Evolutionary conservation across 2,329 filamentous ascomycete genomes (phyloP).

Genomic region (Ophiostoma novo-ulmi): DNA sequence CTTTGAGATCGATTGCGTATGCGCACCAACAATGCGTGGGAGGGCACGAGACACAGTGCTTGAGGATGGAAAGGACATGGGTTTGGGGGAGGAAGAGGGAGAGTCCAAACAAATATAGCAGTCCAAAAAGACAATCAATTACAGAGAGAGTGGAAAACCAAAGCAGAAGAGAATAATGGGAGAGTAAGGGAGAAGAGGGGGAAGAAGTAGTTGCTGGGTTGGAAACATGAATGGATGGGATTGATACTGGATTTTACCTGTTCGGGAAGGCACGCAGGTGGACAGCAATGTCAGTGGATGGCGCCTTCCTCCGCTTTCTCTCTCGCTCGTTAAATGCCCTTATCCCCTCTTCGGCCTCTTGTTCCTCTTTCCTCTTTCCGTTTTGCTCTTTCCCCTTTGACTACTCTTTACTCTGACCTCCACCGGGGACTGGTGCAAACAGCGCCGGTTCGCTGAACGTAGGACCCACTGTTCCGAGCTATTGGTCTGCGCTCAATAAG

Average conservation of each 20-base stretch:
- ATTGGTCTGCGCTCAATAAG: neutral
- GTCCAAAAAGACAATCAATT: neutral
- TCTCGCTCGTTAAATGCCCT: neutral
- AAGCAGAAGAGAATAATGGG: neutral
- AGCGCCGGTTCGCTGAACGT: neutral
- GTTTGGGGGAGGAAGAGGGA: neutral
- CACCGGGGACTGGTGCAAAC: neutral
- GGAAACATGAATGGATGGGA: neutral
- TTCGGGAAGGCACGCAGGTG: slow-evolving; percentile 8
- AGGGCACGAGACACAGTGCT: slow-evolving; percentile 19
- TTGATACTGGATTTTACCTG: slow-evolving; percentile 10
- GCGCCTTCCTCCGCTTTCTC: slow-evolving; percentile 9
- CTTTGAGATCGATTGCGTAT: slow-evolving; percentile 7
- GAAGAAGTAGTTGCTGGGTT: neutral
- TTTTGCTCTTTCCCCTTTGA: neutral
- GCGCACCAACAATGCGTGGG: neutral
- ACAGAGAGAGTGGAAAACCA: neutral
- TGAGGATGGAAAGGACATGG: slow-evolving; percentile 15
- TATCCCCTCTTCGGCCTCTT: neutral
- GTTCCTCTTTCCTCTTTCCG: neutral
- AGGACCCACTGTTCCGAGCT: neutral
- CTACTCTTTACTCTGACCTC: too few relatives aligned
- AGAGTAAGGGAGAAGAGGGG: neutral
- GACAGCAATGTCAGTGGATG: slow-evolving; percentile 8
- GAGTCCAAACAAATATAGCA: neutral